Evolutionary conservation across 208 protist genomes (phyloP).

Genomic region (Polymyxa betae): DNA sequence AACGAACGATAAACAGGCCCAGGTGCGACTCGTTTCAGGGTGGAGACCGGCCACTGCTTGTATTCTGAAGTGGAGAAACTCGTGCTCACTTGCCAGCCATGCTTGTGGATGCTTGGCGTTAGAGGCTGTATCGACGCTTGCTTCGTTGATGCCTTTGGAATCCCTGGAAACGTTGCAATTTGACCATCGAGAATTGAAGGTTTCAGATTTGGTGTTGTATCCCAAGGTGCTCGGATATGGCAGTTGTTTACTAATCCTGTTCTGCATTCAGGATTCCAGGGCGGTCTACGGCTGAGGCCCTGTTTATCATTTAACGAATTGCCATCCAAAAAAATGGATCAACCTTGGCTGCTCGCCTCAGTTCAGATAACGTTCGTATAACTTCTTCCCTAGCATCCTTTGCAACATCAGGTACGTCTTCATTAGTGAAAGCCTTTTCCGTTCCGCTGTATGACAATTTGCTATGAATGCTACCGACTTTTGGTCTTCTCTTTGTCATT

Average conservation of each 20-base stretch:
- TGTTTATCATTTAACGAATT: not conserved
- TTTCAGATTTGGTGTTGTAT: not conserved
- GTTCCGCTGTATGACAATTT: not conserved
- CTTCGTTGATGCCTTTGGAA: not conserved
- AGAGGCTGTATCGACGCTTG: no score
- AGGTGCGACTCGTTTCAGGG: not conserved
- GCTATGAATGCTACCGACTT: constrained; percentile 48
- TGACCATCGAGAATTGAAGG: constrained; percentile 17
- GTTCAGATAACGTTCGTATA: not conserved
- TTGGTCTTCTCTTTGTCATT: constrained; percentile 2
- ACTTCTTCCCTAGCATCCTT: not conserved
- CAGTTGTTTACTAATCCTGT: constrained; percentile 20
- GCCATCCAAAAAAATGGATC: not conserved
- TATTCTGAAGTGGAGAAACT: not conserved
- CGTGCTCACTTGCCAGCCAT: constrained; percentile 30
- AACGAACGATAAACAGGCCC: not conserved
- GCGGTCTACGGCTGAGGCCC: not conserved
- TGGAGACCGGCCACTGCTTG: not conserved
- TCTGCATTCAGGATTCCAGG: constrained; percentile 32
- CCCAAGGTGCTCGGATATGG: constrained; percentile 17
- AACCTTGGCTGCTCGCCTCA: constrained; percentile 38
- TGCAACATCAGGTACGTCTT: not conserved
- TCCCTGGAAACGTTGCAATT: not conserved
- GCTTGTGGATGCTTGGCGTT: no score
- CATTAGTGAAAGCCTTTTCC: not conserved